These are phyloP conservation scores for Endothia cerciana DNA, from an alignment of 2,329 filamentous ascomycete genomes.

Conservation along the genomic window DNA sequence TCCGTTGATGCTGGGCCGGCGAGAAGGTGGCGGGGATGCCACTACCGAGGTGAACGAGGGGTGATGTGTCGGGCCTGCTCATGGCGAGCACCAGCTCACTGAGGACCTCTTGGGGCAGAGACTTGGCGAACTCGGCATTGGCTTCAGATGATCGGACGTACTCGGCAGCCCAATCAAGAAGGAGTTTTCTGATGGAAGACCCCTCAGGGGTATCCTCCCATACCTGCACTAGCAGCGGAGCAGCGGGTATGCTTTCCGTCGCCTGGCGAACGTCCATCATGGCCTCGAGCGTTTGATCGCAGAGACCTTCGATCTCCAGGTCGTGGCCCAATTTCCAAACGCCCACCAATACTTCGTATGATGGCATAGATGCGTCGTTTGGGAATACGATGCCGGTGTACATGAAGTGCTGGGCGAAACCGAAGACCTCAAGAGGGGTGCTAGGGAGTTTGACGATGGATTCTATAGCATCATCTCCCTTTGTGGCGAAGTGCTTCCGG, in stretches of 20 bases:
- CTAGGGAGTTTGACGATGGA: conserved; percentile 55
- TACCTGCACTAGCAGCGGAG: conserved; percentile 61
- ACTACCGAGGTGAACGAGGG: conserved; percentile 39
- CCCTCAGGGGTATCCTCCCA: conserved; percentile 66
- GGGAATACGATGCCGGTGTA: conserved; percentile 55
- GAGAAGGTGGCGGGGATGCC: conserved; percentile 26
- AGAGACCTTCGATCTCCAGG: conserved; percentile 58
- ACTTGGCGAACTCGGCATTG: conserved; percentile 61
- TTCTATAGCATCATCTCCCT: conserved; percentile 48
- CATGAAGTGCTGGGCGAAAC: conserved; percentile 58
- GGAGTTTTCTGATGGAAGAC: conserved; percentile 60
- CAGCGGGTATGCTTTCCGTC: conserved; percentile 60
- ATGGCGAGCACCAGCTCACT: conserved; percentile 66
- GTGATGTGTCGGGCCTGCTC: conserved; percentile 55
- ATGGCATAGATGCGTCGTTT: conserved; percentile 47
- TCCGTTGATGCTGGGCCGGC: conserved; percentile 37
- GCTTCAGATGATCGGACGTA: conserved; percentile 63
- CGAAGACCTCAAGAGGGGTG: conserved; percentile 54
- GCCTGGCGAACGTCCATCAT: conserved; percentile 60
- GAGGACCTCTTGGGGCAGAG: conserved; percentile 64
- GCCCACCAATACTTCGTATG: conserved; percentile 58
- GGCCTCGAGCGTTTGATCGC: conserved; percentile 57
- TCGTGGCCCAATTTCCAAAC: conserved; percentile 61
- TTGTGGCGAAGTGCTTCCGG: conserved; percentile 47
- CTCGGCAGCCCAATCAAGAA: conserved; percentile 65